Percentiles rank a stretch among this genome's conserved stretches.
These are phyloP conservation scores for Trichoderma lentiforme DNA, from an alignment of 2,329 filamentous ascomycete species.

Conservation along the genomic window DNA sequence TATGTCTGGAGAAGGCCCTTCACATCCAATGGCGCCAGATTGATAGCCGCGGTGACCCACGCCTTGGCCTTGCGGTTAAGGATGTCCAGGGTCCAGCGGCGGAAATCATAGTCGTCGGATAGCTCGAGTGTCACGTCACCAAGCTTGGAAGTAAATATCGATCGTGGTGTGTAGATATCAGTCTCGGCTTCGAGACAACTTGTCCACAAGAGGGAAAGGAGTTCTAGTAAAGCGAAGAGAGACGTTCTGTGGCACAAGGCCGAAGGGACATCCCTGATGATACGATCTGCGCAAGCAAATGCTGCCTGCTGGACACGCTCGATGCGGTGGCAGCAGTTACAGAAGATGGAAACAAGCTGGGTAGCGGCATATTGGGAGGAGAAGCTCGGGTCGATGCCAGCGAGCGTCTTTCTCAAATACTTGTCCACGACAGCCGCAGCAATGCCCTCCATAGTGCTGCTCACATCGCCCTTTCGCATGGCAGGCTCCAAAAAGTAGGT, in stretches of 20 bases:
- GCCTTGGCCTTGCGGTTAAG: slow-evolving; percentile 72
- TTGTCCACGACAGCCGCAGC: slow-evolving; percentile 68
- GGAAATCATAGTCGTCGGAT: slow-evolving; percentile 87
- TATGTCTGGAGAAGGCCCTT: slow-evolving; percentile 96
- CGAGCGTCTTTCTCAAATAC: slow-evolving; percentile 73
- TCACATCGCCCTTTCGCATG: slow-evolving; percentile 62
- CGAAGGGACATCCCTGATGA: slow-evolving; percentile 81
- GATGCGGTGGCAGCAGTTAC: slow-evolving; percentile 89
- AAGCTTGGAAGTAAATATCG: slow-evolving; percentile 72
- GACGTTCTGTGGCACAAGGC: slow-evolving; percentile 86
- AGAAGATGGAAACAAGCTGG: slow-evolving; percentile 82
- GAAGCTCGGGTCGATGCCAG: slow-evolving; percentile 70
- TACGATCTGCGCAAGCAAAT: slow-evolving; percentile 75
- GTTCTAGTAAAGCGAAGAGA: slow-evolving; percentile 86
- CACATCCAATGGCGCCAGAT: slow-evolving; percentile 84
- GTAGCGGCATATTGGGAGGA: slow-evolving; percentile 88
- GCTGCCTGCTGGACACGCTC: slow-evolving; percentile 87
- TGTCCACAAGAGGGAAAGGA: slow-evolving; percentile 91
- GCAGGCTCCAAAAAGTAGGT: slow-evolving; percentile 95
- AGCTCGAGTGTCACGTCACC: slow-evolving; percentile 81
- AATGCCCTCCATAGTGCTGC: slow-evolving; percentile 62
- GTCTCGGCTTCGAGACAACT: slow-evolving; percentile 93
- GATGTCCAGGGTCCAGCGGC: slow-evolving; percentile 72
- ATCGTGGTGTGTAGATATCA: slow-evolving; percentile 85
- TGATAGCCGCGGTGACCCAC: slow-evolving; percentile 80